Evolutionary conservation across 768 basidiomycete species (phyloP).

Genomic region (Paxillus involutus): DNA sequence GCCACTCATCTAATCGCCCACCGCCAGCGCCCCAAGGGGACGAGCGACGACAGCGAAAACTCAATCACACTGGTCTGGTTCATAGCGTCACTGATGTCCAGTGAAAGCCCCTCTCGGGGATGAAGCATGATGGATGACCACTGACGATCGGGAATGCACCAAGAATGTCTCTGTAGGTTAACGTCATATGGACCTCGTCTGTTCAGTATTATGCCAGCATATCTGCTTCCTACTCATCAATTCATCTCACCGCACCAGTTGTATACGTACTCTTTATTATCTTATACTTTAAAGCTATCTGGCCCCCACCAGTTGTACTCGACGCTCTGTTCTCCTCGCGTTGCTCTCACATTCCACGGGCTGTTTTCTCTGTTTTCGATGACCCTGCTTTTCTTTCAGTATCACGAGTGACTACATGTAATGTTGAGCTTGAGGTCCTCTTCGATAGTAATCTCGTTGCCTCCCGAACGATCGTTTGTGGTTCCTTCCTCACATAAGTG

Average conservation of each 20-base stretch:
- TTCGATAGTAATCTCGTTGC: not conserved
- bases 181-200: not conserved
- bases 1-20: slow-evolving; percentile 12
- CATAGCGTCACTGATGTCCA: slow-evolving; percentile 8
- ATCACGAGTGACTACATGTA: slow-evolving; percentile 6
- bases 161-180: not conserved
- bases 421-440: slow-evolving; percentile 6
- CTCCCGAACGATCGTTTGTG: not conserved
- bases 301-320: slow-evolving; percentile 16
- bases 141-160: not conserved
- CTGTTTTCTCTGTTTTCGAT: slow-evolving; percentile 5
- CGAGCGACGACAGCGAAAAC: slow-evolving; percentile 25
- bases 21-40: slow-evolving; percentile 14
- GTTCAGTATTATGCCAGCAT: not conserved
- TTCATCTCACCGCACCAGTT: slow-evolving; percentile 19
- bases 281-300: slow-evolving; percentile 33
- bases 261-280: slow-evolving; percentile 29
- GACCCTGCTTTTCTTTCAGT: slow-evolving; percentile 8
- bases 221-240: slow-evolving; percentile 2
- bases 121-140: not conserved
- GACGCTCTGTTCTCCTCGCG: slow-evolving; percentile 7
- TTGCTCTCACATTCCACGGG: slow-evolving; percentile 1
- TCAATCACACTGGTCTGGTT: slow-evolving; percentile 8
- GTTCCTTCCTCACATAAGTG: slow-evolving; percentile 10
- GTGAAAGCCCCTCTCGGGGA: not conserved